Evolutionary conservation across 225 moss, liverwort and hornwort genomes (phyloP), one percentile per base, ranked within the genome.

Genomic region (Pseudoscleropodium purum): DNA sequence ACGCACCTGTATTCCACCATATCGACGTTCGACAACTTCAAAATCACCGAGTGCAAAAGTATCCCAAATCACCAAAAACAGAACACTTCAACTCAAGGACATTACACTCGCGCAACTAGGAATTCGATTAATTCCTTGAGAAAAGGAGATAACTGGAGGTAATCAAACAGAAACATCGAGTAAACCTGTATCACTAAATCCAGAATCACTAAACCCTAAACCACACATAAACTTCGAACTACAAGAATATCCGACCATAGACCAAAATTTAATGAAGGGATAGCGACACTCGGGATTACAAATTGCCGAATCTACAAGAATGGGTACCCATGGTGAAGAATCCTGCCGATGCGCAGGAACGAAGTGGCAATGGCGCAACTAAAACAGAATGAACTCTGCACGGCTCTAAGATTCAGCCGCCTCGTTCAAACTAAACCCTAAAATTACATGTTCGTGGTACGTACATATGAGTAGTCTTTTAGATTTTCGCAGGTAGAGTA

Each of bases 1-100:
- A 96, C 24, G 95, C 96, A 88, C 95, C 94, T 94, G 82, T 57
- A 61, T 64, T 81, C 54, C 90, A 68, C 60, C 37, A 85, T 5
- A 51, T 27, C 25, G 4, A 79, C 56, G 36, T 56, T 60, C 82
- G 4, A 61, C 52, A 33, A 54, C 37, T 41, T 70, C 36, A 62
- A 84, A 62, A 79, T 18, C 87, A 62, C 62, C 11, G 45, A 80
- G 30, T 39, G 39, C 41, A 39, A 62, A 57, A 9, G n/a, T 23
- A 56, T 45, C 37, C 74, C 64, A 36, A 81, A 36, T 81, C 29
- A 81, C 41, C 56, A 7, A 60, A 29, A 56, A 63, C 33, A 25
- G 13, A 69, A 41, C 61, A 82, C 57, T 64, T 65, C 72, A 86
- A 29, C 21, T n/a, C 82, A 8, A n/a, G 27, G 45, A 74, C 10